A percentile compares a stretch with the other conserved stretches of the same genome.
These are phyloP conservation scores for Triangularia setosa DNA, from an alignment of 2,329 filamentous ascomycete genomes.

Conservation along the genomic window DNA sequence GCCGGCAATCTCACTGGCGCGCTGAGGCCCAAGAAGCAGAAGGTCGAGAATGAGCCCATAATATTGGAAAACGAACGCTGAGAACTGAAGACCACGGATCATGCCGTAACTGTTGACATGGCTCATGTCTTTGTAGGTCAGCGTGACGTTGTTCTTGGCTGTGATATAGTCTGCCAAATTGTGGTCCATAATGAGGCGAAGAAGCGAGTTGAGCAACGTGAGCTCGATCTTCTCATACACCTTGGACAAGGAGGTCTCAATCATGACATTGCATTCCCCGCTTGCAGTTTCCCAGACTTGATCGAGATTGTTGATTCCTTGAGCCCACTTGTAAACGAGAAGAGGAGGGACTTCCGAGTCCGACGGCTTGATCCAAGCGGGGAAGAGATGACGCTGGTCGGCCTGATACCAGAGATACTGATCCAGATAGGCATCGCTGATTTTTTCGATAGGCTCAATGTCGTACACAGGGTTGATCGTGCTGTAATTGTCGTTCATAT, in stretches of 20 bases:
- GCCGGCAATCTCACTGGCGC: constrained; percentile 96
- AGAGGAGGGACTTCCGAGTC: constrained; percentile 96
- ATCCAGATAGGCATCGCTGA: constrained; percentile 96
- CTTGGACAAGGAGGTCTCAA: constrained; percentile 97
- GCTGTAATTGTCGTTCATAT: constrained; percentile 99
- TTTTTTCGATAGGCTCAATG: constrained; percentile 98
- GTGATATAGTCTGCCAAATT: constrained; percentile 99
- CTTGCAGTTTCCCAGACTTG: constrained; percentile 92
- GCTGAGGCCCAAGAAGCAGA: constrained; percentile 83
- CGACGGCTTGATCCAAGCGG: constrained; percentile 98
- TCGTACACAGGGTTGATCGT: constrained; percentile 99
- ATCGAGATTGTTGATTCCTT: constrained; percentile 96
- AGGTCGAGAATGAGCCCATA: constrained; percentile 95
- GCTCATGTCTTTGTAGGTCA: constrained; percentile 99
- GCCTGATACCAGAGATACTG: constrained; percentile 99
- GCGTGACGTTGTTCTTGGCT: constrained; percentile 97
- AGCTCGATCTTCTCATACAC: constrained; percentile 99
- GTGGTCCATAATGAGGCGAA: constrained; percentile 98
- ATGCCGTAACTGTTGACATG: constrained; percentile 98
- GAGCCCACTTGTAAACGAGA: constrained; percentile 96
- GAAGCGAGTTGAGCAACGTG: constrained; percentile 86
- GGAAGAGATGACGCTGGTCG: constrained; percentile 94
- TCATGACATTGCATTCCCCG: constrained; percentile 97
- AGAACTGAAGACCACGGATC: constrained; percentile 97
- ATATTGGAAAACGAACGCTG: constrained; percentile 98